phyloP scores from a whole-genome alignment of 164 flowering plant genomes.

The Kingdonia uniflora region DNA sequence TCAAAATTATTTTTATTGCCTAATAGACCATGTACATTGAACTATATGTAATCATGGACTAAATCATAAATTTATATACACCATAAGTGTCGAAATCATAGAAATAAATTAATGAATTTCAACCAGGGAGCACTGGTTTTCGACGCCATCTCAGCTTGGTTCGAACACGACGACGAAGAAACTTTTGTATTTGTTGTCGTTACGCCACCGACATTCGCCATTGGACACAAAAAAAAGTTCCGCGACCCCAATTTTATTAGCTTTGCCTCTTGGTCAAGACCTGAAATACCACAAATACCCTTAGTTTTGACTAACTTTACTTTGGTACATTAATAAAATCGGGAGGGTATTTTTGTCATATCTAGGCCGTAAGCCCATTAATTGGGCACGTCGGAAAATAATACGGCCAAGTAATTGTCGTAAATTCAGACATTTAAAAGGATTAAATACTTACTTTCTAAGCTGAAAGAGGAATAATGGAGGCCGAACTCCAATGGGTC shows the following conservation, averaged over 20 bases:
- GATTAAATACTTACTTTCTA: conserved; percentile 56
- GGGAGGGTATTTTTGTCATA: too few species aligned
- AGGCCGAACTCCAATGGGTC: conserved; percentile 50
- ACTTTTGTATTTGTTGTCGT: conserved; percentile 4
- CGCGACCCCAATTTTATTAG: conserved; percentile 68
- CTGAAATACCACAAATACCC: conserved; percentile 20
- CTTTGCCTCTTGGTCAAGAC: conserved; percentile 62
- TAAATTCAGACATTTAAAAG: not conserved
- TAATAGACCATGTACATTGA: too few species aligned
- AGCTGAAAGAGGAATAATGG: conserved; percentile 87
- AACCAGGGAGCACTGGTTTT: conserved; percentile 42
- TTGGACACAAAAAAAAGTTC: conserved; percentile 70
- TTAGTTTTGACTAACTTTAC: too few species aligned
- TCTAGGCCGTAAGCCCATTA: not conserved
- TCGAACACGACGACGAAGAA: conserved; percentile 44
- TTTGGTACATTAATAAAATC: too few species aligned
- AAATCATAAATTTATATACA: too few species aligned
- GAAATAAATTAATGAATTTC: conserved; percentile 56
- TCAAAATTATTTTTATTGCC: too few species aligned
- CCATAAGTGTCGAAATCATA: conserved; percentile 10
- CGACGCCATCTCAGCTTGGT: conserved; percentile 43
- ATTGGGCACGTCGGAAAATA: not conserved
- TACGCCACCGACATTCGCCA: conserved; percentile 1
- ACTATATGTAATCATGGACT: too few species aligned
- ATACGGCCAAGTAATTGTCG: too few species aligned